These are phyloP conservation scores for Teunomyces panamensis DNA, from an alignment of 805 yeast genomes.

Conservation along the genomic window DNA sequence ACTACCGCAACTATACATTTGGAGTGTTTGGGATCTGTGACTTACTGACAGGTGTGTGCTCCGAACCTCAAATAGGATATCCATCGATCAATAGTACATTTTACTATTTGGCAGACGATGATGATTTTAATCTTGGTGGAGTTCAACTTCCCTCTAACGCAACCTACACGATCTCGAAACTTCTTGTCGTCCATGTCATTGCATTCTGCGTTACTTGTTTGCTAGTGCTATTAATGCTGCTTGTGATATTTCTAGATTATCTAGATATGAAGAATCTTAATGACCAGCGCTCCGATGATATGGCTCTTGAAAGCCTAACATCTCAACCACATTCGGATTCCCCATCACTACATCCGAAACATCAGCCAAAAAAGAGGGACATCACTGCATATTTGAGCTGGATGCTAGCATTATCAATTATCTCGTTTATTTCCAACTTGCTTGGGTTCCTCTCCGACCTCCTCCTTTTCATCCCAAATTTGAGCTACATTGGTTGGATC, in stretches of 20 bases:
- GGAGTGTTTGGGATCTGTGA: conserved; percentile 47
- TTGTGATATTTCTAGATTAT: conserved; percentile 6
- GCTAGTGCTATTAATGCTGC: conserved; percentile 12
- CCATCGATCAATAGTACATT: conserved; percentile 20
- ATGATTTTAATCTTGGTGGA: conserved; percentile 14
- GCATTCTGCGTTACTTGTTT: conserved; percentile 32
- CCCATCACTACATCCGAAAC: background rate
- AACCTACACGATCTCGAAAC: conserved; percentile 37
- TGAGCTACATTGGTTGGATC: conserved; percentile 86
- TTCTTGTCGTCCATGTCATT: conserved; percentile 40
- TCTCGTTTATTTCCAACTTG: conserved; percentile 66
- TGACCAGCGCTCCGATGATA: background rate
- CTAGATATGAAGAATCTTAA: conserved; percentile 4
- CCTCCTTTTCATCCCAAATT: conserved; percentile 68
- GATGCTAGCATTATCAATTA: conserved; percentile 57
- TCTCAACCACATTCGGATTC: background rate
- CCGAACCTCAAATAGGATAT: conserved; percentile 37
- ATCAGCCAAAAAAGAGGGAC: conserved; percentile 2
- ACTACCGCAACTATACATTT: conserved; percentile 30
- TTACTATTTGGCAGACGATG: conserved; percentile 8
- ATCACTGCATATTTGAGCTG: conserved; percentile 40
- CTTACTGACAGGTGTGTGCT: conserved; percentile 22
- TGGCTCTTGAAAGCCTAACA: background rate
- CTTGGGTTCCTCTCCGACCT: conserved; percentile 82
- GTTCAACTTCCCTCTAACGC: conserved; percentile 41